Base-by-base conservation (phyloP, 352 stramenopile genomes). In the Pythium phragmiticola region DNA sequence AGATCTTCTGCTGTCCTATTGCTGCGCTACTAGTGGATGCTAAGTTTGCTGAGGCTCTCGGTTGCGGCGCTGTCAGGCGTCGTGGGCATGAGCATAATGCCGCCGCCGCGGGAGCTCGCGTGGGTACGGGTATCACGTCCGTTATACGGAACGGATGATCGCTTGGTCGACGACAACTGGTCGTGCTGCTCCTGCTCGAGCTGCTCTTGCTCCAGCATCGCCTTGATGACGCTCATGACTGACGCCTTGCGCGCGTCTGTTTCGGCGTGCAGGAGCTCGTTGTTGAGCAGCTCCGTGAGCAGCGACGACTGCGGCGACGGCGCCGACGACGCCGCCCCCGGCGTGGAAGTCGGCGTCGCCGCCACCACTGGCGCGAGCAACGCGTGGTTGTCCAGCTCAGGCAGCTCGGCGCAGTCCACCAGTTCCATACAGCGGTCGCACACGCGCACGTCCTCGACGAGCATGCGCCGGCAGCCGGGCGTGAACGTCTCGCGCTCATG, bases 381-480 rank as follows among this genome's bases (percentile, higher is more conserved):
- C 12, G 48, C 69, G 0, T 65, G n/a, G 7, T 68, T 53, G 8
- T 72, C 62, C 26, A 82, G 57, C 63, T 87, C 72, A 1, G 63
- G 50, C 50, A 88, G 86, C 36, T 83, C 72, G 17, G 76, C 70
- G 13, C 72, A 70, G 52, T 88, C 72, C 26, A 90, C 78, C 34
- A 76, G 79, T 45, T 84, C 74, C 57, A 84, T 72, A 60, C 82
- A 90, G 63, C 78, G 73, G 61, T 80, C 68, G 39, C 82, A 90
- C n/a, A 88, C 72, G 21, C 77, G 70, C 11, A 87, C 68, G 17
- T 67, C 51, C n/a, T 75, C 63, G 28, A 78, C 36, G 7, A 61
- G 33, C 41, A 70, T 55, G 28, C 63, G 63, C 36, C 51, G 63
- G 26, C 49, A 47, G 30, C 63, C 63, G 33, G 26, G 56, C 16